Evolutionary conservation across 768 basidiomycete genomes (phyloP), one percentile per base, ranked within the genome.

Genomic region (Russula sp.): DNA sequence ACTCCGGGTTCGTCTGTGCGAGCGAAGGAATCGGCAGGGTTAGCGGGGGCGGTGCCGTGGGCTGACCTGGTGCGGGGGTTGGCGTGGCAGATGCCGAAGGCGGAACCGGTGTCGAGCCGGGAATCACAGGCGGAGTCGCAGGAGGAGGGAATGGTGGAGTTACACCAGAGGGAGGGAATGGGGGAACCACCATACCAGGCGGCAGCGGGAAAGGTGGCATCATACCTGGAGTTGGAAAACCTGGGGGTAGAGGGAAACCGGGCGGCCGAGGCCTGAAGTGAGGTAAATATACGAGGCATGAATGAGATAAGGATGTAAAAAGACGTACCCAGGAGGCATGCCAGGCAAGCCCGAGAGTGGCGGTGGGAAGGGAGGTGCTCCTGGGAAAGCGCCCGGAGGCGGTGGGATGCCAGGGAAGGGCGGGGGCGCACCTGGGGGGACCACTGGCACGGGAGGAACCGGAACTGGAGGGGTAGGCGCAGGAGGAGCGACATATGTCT

Each of bases 1-100:
- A 83, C 2, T 83, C 78, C 13, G 86, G 82, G 68, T 88, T 86
- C 14, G 79, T 83, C 75, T 91, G 88, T 20, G 78, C 75, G 42
- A 83, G 72, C 5, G 77, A 73, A 9, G 81, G 77, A 67, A 84
- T 79, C 1, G 88, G 88, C 42, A 89, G 73, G 20, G 67, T 73
- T 32, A 79, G 71, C 38, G 68, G 65, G n/a, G 67, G 68, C 1
- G 69, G 68, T 4, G 54, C 54, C 20, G 64, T 58, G 1, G 70
- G 63, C 48, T 67, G 46, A 16, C 41, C 42, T 8, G 66, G 38
- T 42, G 34, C 34, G 36, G 71, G 66, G 14, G 67, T 56, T 52
- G 72, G 66, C 16, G 70, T 69, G 14, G 60, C 63, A 47, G 72
- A 67, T 22, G 66, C 61, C 29, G 69, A 69, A 13, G 71, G 67